Base-by-base conservation (phyloP, 352 stramenopile species). In the Phytopythium delawarense region DNA sequence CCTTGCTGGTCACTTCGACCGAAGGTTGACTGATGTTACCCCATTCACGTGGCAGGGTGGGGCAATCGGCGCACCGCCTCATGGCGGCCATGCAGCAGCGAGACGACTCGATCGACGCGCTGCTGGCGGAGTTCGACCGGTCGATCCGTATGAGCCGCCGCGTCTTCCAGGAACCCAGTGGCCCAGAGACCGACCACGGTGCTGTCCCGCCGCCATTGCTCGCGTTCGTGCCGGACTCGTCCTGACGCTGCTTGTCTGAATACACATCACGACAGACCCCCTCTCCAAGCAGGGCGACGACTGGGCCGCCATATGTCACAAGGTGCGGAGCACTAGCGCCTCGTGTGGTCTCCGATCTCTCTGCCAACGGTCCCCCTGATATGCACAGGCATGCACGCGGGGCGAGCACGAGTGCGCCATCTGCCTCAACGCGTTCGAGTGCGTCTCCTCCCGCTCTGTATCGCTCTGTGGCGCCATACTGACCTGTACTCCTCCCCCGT, bases 101-200 rank as follows among this genome's bases (percentile, higher is more conserved):
- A 3, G 78, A 90, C 57, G 85, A 96, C 63, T 94, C 85, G 11
- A 88, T 96, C 61, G 87, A 96, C 62, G 75, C 73, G 7, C 65
- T 96, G n/a, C 72, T 96, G 2, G 75, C 67, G 0, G 81, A 94
- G 61, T 88, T 96, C 34, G 85, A 94, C 52, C 73, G 74, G 18
- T 91, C 81, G 1, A 59, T 94, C 52, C 72, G 34, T 15, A 54
- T 91, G 49, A 94, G 84, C 53, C 83, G 84, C 8, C 78, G 74
- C 15, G 68, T 94, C 7, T 94, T 94, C 54, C 69, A 78, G 51
- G 58, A 65, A 2, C 54, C 65, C 7, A 13, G 20, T 5, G 46
- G 25, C 0, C 76, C 75, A 12, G 74, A 86, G 57, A 75, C 74
- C 13, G 69, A 87, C 30, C 63, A 60, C 54, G 65, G 71, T 73